A percentile compares a stretch with the other conserved stretches of the same genome.
Conservation (phyloP, 495 filamentous ascomycete species). For the Immersiella caudata region DNA sequence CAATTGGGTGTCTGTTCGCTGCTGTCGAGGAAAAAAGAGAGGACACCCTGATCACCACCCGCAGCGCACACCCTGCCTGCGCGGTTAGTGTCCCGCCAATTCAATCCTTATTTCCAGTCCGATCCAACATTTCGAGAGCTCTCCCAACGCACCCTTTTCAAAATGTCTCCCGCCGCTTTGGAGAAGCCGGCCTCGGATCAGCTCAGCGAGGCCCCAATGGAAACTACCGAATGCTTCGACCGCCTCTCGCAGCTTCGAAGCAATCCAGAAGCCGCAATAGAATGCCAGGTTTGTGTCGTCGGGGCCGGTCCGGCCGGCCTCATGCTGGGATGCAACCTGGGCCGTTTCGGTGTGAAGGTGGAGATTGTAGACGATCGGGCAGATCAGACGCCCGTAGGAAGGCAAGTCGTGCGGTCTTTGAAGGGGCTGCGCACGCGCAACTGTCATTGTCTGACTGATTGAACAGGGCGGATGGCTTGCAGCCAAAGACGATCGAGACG, state of each 20-base stretch:
- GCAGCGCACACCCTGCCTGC: conserved; percentile 7
- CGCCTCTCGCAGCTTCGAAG: conserved; percentile 42
- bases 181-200: conserved; percentile 35
- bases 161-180: conserved; percentile 36
- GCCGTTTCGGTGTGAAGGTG: conserved; percentile 64
- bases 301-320: conserved; percentile 72
- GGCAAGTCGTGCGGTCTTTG: conserved; percentile 33
- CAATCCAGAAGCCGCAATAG: conserved; percentile 39
- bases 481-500: conserved; percentile 57
- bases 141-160: neutral
- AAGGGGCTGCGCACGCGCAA: neutral
- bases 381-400: conserved; percentile 63
- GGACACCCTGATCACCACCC: neutral
- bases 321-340: conserved; percentile 71
- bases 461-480: conserved; percentile 65
- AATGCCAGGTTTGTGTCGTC: conserved; percentile 63
- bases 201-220: conserved; percentile 29
- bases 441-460: conserved; percentile 1
- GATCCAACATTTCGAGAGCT: neutral
- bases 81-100: neutral
- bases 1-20: neutral
- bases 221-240: conserved; percentile 36
- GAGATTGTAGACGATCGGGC: conserved; percentile 65
- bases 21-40: neutral
- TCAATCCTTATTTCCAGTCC: neutral